Percentiles rank a stretch among this genome's conserved stretches.
Evolutionary conservation across 2,329 filamentous ascomycete genomes (phyloP).

Genomic region (Neophaeococcomyces aloes): DNA sequence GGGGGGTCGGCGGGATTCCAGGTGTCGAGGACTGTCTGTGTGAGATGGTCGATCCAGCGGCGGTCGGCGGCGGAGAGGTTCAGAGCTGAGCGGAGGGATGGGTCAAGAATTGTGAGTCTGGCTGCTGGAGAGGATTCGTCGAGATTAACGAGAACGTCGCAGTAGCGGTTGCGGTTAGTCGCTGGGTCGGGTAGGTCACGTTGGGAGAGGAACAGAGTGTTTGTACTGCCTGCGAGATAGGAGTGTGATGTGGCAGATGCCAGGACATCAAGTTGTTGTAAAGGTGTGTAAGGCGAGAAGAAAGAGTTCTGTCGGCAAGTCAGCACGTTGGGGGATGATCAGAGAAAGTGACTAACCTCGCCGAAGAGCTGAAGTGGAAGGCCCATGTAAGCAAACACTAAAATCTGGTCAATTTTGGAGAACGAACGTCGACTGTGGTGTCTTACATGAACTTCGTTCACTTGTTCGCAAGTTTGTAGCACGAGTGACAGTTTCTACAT

Average conservation of each 20-base stretch:
- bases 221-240: conserved; percentile 94
- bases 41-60: conserved; percentile 92
- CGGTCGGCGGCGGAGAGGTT: conserved; percentile 75
- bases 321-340: conserved; percentile 44
- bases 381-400: conserved; percentile 84
- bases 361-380: conserved; percentile 90
- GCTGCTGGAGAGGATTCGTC: conserved; percentile 53
- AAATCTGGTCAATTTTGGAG: conserved; percentile 19
- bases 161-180: conserved; percentile 69
- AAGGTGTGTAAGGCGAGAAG: conserved; percentile 90
- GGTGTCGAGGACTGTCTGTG: conserved; percentile 85
- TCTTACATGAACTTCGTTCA: conserved; percentile 65
- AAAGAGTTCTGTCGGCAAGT: conserved; percentile 61
- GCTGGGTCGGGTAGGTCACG: not conserved
- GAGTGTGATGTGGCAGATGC: conserved; percentile 92
- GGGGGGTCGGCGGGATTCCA: conserved; percentile 90
- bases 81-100: conserved; percentile 65
- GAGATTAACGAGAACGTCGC: conserved; percentile 91
- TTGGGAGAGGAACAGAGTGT: conserved; percentile 85
- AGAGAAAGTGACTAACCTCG: conserved; percentile 46
- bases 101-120: conserved; percentile 70
- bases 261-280: conserved; percentile 89
- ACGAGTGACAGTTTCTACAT: conserved; percentile 62
- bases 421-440: not conserved
- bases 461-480: conserved; percentile 83